phyloP scores from a whole-genome alignment of 176 grass and related monocot species.

The Ensete glaucum region DNA sequence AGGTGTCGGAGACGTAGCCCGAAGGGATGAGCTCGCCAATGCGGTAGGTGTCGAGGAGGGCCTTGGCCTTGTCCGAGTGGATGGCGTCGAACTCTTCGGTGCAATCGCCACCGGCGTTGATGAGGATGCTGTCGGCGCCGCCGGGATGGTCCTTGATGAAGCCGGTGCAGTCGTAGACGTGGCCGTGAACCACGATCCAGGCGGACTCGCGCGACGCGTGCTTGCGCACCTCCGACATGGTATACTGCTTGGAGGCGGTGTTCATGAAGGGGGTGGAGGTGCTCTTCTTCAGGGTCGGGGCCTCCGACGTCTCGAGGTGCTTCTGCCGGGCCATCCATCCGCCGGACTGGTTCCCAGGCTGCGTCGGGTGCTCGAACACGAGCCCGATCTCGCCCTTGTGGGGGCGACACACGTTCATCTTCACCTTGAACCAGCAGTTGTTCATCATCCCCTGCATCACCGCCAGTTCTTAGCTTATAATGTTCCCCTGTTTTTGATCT shows the following conservation, averaged over 20 bases:
- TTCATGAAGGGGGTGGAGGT: conserved; percentile 12
- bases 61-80: conserved; percentile 34
- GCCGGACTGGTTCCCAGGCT: conserved; percentile 10
- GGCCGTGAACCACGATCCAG: conserved; percentile 76
- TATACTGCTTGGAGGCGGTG: background rate
- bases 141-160: conserved; percentile 91
- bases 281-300: conserved; percentile 23
- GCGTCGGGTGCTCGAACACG: conserved; percentile 18
- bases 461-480: too few relatives aligned
- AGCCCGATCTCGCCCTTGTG: conserved; percentile 20
- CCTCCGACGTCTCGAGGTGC: conserved; percentile 9
- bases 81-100: conserved; percentile 93
- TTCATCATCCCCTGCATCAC: conserved; percentile 85
- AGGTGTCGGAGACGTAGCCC: conserved; percentile 13
- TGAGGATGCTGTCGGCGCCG: conserved; percentile 80
- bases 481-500: too few relatives aligned
- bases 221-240: conserved; percentile 15
- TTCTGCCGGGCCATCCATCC: conserved; percentile 22
- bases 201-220: conserved; percentile 25
- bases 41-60: conserved; percentile 23
- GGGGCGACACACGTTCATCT: conserved; percentile 37
- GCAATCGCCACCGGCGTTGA: conserved; percentile 85
- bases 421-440: conserved; percentile 89
- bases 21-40: conserved; percentile 16
- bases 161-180: conserved; percentile 67